These are phyloP conservation scores for Suillus subaureus DNA, from an alignment of 768 basidiomycete genomes.

Conservation along the genomic window DNA sequence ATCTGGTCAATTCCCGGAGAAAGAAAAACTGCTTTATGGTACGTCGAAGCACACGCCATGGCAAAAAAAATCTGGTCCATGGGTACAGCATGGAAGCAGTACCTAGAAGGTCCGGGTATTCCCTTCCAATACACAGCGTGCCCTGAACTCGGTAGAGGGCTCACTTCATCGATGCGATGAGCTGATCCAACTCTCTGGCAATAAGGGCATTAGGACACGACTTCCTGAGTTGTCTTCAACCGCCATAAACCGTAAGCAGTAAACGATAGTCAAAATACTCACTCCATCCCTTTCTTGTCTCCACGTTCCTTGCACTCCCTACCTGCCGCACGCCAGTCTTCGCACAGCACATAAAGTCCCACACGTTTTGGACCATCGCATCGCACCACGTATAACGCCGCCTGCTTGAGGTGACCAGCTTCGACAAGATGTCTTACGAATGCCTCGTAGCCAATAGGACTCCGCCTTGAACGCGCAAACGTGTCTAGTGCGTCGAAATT, in stretches of 20 bases:
- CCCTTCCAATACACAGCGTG: background rate
- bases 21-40: background rate
- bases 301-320: conserved; percentile 88
- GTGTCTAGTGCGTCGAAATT: conserved; percentile 88
- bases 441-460: conserved; percentile 94
- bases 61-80: background rate
- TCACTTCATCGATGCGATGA: conserved; percentile 69
- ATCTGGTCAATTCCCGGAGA: background rate
- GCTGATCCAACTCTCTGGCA: conserved; percentile 72
- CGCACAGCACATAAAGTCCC: conserved; percentile 88
- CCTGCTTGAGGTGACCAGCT: conserved; percentile 76
- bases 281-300: conserved; percentile 87
- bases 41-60: background rate
- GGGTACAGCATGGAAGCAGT: background rate
- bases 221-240: conserved; percentile 63
- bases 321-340: conserved; percentile 88
- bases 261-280: conserved; percentile 37
- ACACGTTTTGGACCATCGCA: conserved; percentile 84
- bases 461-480: conserved; percentile 85
- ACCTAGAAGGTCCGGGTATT: background rate
- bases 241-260: conserved; percentile 11
- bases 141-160: background rate
- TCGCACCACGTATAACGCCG: conserved; percentile 71
- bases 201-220: conserved; percentile 82
- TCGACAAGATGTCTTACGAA: conserved; percentile 81